Evolutionary conservation across 31 red algal genomes (phyloP), one percentile per base, ranked within the genome.

Genomic region (Pterothamnion heteromorphum): DNA sequence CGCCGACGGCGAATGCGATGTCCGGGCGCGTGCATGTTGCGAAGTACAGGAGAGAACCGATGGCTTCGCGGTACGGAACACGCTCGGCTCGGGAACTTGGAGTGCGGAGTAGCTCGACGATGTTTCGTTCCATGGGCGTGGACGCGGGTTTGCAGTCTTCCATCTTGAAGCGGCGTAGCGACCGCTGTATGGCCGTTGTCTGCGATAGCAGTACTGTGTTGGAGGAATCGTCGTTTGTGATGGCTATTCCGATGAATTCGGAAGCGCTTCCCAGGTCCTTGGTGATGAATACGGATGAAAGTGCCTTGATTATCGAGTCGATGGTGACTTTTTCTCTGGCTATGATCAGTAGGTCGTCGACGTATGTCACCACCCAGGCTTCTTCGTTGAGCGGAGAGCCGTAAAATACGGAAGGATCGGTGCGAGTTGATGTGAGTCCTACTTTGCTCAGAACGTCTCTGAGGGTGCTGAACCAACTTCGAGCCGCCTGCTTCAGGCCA

Each of bases 21-120:
- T 91, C 64, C 0, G 58, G 71, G 0, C 57, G 58, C 0, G 72
- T 74, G 18, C 57, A 76, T 3, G 57, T 91, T 20, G 64, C 1
- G 1, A 91, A 35, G 26, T 78, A 38, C 26, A 91, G 20, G 0
- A 91, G 9, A 24, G 89, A 36, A 22, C 89, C 71, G 2, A 91
- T 91, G 0, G 72, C 26, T 2, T 36, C 3, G 72, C 87, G 93
- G 39, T 91, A 94, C 34, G 88, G 93, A n/a, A 91, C 34, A 4
- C 22, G 2, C 3, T 84, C 28, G 1, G 35, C 35, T 35, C 32
- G 9, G 0, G 1, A 0, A 2, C 28, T 30, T 43, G 23, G 1
- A 9, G 2, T 3, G 4, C 27, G 34, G 2, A 74, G 22, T 4
- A 74, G n/a, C 9, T 0, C 36, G 14, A 43, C 36, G 0, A 9